Base-by-base conservation (phyloP, 1,139 yeast species). In the Kodamaea arcana region DNA sequence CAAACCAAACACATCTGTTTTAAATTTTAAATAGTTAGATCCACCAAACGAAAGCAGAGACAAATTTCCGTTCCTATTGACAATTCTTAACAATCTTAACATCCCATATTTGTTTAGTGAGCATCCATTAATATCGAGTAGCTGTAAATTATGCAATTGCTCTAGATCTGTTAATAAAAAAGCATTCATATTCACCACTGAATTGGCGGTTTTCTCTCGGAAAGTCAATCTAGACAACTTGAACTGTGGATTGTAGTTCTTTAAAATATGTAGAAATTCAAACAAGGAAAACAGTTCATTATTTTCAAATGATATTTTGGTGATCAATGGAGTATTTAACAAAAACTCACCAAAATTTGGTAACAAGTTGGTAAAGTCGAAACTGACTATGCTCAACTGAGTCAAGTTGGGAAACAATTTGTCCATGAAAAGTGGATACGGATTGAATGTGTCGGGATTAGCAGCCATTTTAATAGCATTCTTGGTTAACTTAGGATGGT, bases 41-140 rank as follows among this genome's bases (percentile, higher is more conserved):
- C 59, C 52, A 1, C 73, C 75, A 21, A 69, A 44, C 28, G 48
- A 46, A 24, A 61, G 32, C 7, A 46, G 36, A 1, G 31, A 36
- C 25, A 69, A 46, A 2, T 44, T 37, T 3, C 42, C 37, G 0
- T 42, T 32, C 6, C 16, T 30, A 22, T 54, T 58, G 12, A 53
- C 47, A 3, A 59, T 48, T 15, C 33, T 35, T 14, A 68, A 42
- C 7, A 69, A 36, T 36, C 58, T 65, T 12, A 50, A 25, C 11
- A 69, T 47, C 1, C 72, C 72, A 18, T 48, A 52, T 16, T 49
- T 46, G 1, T 71, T 53, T 12, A 69, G 42, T 2, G 64, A 58
- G 13, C 58, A 52, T 3, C 64, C 57, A 40, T 62, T 62, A 8
- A 69, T 31, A 40, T 69, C 75, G 20, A 69, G 51, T n/a, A 45